Evolutionary conservation across 495 filamentous ascomycete genomes (phyloP), one percentile per base, ranked within the genome.

Genomic region (Wilcoxina mikolae): DNA sequence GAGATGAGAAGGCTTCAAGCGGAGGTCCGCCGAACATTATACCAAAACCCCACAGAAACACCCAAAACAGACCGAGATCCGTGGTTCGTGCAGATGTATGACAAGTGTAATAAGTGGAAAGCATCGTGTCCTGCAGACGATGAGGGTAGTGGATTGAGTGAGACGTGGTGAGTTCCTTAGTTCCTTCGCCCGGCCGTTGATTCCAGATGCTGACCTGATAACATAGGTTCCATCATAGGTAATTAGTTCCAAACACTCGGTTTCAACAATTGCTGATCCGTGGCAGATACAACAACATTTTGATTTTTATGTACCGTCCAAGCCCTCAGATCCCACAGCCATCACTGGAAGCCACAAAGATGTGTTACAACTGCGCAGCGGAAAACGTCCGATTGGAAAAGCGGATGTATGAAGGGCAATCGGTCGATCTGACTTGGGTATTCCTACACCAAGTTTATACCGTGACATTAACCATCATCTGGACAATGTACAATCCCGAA

Each of bases 291-390:
- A 82, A 94, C 61, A 85, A 81, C 11, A 91, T 96, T 75, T 68
- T 91, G 39, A 78, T 94, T 54, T 81, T 85, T 51, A 74, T 95
- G 51, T 85, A 81, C 64, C 78, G 89, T 3, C 90, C 90, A 20
- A 93, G 85, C 0, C 89, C 89, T 5, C 90, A 95, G 65, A 76
- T 96, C 1, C 85, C 90, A 0, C 79, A 84, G 56, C 90, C 90
- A 9, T 87, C 84, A 0, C 63, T 79, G 24, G 64, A 74, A 24
- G 86, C 89, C 1, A 88, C 88, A 11, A 69, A 72, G 39, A 80
- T 72, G 57, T 95, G 89, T 64, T 94, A 82, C 64, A 80, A 91
- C n/a, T 83, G 83, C 17, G 81, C 81, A 54, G 70, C 78, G 17
- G 84, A 78, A 66, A 87, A 93, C 64, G 82, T 96, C 56, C 71